A percentile compares a stretch with the other conserved stretches of the same genome.
Evolutionary conservation across 805 yeast genomes (phyloP).

Genomic region (Komagataella phaffii): DNA sequence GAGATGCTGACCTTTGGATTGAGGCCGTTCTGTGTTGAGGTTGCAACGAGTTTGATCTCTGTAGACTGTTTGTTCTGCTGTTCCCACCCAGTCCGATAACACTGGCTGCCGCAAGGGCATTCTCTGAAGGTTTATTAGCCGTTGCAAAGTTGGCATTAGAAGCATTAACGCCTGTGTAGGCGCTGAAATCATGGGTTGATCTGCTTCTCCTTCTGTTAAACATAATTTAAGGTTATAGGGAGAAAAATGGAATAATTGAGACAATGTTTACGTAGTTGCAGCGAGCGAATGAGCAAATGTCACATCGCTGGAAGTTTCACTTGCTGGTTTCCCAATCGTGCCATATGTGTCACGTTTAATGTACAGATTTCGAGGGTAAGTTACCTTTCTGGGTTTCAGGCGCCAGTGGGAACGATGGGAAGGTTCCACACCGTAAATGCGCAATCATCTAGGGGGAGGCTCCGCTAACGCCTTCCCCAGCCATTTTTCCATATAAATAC

Average conservation of each 20-base stretch:
- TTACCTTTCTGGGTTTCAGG: neutral
- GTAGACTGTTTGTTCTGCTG: neutral
- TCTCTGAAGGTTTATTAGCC: neutral
- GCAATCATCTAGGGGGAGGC: neutral
- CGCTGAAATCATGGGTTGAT: neutral
- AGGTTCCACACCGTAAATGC: neutral
- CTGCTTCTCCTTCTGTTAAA: neutral
- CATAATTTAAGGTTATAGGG: neutral
- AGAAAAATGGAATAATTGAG: neutral
- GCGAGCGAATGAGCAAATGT: neutral
- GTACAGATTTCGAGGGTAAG: neutral
- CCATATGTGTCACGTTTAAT: neutral
- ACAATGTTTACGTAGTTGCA: neutral
- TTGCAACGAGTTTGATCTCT: neutral
- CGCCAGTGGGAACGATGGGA: neutral
- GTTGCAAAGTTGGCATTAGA: neutral
- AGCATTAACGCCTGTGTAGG: neutral
- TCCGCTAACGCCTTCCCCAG: neutral
- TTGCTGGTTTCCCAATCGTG: neutral
- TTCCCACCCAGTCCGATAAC: neutral
- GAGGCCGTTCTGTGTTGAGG: neutral
- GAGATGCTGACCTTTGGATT: slow-evolving; percentile 9
- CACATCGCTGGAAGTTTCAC: neutral
- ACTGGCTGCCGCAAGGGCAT: neutral
- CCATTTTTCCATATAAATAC: neutral